Percentiles rank a stretch among this genome's conserved stretches.
Evolutionary conservation across 2,329 filamentous ascomycete genomes (phyloP).

Genomic region (Sordariomycetes sp.): DNA sequence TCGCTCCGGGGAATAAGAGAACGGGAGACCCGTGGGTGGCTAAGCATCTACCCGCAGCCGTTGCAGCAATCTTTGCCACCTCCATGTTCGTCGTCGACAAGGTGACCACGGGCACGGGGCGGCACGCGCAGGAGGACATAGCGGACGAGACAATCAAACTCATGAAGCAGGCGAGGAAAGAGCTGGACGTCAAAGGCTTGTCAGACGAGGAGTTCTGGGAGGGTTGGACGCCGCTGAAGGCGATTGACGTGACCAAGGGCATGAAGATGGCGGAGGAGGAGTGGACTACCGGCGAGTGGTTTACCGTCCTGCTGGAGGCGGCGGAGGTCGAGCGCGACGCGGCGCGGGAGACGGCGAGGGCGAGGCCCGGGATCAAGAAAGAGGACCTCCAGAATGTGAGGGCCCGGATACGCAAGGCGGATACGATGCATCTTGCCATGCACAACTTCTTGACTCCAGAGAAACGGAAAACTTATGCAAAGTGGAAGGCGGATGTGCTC

Average conservation of each 20-base stretch:
- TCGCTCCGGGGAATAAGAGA: conserved; percentile 28
- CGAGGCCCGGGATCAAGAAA: conserved; percentile 12
- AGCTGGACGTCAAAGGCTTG: conserved; percentile 23
- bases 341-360: conserved; percentile 10
- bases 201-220: conserved; percentile 40
- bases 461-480: conserved; percentile 47
- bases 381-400: conserved; percentile 22
- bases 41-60: conserved; percentile 38
- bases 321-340: background rate
- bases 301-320: conserved; percentile 44
- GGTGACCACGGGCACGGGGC: conserved; percentile 23
- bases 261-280: conserved; percentile 40
- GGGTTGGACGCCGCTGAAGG: conserved; percentile 37
- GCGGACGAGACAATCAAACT: conserved; percentile 30
- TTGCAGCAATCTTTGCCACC: conserved; percentile 48
- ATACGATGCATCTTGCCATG: conserved; percentile 66
- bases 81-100: conserved; percentile 26
- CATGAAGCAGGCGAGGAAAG: conserved; percentile 27
- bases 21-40: conserved; percentile 38
- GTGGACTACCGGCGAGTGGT: conserved; percentile 58
- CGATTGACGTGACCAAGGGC: conserved; percentile 50
- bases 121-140: conserved; percentile 10
- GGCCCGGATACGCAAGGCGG: conserved; percentile 37
- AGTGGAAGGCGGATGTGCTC: conserved; percentile 55
- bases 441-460: conserved; percentile 61